A percentile compares a stretch with the other conserved stretches of the same genome.
Evolutionary conservation across 2,329 filamentous ascomycete species (phyloP).

Genomic region (Fusarium sp.): DNA sequence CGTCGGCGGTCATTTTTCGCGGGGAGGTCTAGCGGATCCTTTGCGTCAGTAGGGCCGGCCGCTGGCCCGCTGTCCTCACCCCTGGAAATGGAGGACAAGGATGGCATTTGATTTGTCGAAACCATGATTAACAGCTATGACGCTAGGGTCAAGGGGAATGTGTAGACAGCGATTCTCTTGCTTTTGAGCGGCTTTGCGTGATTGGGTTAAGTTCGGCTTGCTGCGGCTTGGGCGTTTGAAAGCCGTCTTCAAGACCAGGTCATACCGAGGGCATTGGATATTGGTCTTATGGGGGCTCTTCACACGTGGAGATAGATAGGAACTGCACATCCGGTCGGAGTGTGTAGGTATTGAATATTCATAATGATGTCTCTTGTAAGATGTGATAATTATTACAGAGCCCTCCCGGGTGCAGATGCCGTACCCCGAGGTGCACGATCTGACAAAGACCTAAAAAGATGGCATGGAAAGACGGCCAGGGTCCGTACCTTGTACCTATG

Average conservation of each 20-base stretch:
- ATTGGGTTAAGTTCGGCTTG: conserved; percentile 32
- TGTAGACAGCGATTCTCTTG: conserved; percentile 23
- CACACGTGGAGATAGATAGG: not conserved
- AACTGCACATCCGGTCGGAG: not conserved
- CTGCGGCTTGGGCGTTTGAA: conserved; percentile 24
- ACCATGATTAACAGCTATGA: conserved; percentile 9
- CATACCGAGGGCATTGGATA: conserved; percentile 5
- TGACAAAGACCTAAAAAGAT: not conserved
- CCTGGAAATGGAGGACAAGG: conserved; percentile 10
- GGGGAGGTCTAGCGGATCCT: conserved; percentile 33
- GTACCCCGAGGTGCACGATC: not conserved
- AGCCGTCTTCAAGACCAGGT: not conserved
- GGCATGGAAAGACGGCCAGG: not conserved
- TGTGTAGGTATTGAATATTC: not conserved
- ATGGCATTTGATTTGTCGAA: conserved; percentile 28
- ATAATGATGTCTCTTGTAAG: not conserved
- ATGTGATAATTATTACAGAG: not conserved
- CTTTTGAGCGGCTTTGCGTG: conserved; percentile 19
- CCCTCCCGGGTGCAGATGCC: not conserved
- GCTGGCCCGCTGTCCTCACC: conserved; percentile 23
- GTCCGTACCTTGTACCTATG: conserved; percentile 12
- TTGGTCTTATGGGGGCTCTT: not conserved
- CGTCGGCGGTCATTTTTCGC: conserved; percentile 45
- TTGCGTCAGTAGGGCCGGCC: conserved; percentile 35
- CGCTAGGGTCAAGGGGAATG: conserved; percentile 43